Evolutionary conservation across 108 stramenopile genomes (phyloP), one percentile per base, ranked within the genome.

Genomic region (Conticribra weissflogii): DNA sequence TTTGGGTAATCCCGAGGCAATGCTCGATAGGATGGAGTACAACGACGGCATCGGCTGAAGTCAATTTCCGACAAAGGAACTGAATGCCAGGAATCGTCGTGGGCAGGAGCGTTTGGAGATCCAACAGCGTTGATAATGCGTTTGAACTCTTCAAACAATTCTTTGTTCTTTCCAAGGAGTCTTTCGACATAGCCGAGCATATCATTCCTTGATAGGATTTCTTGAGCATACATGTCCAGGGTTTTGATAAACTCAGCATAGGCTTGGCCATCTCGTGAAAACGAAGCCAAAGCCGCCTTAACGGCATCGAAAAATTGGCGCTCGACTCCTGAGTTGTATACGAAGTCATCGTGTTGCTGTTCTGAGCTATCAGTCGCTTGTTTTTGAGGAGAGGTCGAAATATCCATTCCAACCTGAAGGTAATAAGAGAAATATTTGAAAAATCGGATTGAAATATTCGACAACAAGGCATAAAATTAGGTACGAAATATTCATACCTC

Each of bases 221-320:
- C 96, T 71, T 97, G 95, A 14, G 96, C 87, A 64, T 95, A 96
- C 90, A 98, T 87, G 45, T 96, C 96, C 15, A 97, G 74, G 34
- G 93, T 92, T 79, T 97, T 98, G 61, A 98, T 76, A 59, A 98
- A 98, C 76, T 98, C 97, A 41, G 89, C 84, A 94, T 97, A 99
- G 34, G 89, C 92, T 59, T 97, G 89, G 53, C 84, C 95, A 66
- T 94, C 95, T 32, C 92, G 76, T 25, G 89, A 85, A 59, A 80
- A 92, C 30, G 93, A 81, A 19, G 85, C 86, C 32, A 96, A 72
- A 16, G 93, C 84, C 52, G 93, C 92, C 68, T 90, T 88, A 54
- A 92, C 88, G 5, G 89, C 79, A 58, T 94, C 87, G 71, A 97
- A 96, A 63, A 97, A 92, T 74, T 93, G 92, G 34, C 90, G 87